Evolutionary conservation across 2,329 filamentous ascomycete genomes (phyloP).

Genomic region (Colletotrichum tabaci): DNA sequence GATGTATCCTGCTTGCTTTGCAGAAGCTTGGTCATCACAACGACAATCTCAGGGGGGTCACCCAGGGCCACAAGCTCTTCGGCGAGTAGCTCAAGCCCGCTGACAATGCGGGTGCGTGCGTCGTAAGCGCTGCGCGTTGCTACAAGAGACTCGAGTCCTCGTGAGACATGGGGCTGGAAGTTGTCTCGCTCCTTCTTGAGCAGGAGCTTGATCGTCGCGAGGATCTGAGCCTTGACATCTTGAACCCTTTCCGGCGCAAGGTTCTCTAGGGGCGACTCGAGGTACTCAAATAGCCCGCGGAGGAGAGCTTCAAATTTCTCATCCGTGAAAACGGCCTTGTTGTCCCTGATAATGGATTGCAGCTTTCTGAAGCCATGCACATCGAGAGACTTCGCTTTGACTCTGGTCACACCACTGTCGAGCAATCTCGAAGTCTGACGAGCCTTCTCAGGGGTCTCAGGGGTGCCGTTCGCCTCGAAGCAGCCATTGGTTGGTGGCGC

Average conservation of each 20-base stretch:
- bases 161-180: conserved; percentile 78
- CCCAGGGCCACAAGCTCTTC: conserved; percentile 79
- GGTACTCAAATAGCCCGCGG: conserved; percentile 78
- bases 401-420: conserved; percentile 81
- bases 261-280: conserved; percentile 72
- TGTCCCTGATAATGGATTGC: conserved; percentile 80
- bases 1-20: conserved; percentile 59
- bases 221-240: conserved; percentile 81
- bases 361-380: conserved; percentile 86
- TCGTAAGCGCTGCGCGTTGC: conserved; percentile 77
- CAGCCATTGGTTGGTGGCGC: conserved; percentile 43
- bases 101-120: conserved; percentile 78
- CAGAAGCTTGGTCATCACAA: conserved; percentile 67
- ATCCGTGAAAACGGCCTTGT: conserved; percentile 73
- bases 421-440: conserved; percentile 75
- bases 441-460: conserved; percentile 65
- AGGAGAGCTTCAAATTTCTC: conserved; percentile 80
- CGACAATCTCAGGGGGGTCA: conserved; percentile 72
- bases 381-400: conserved; percentile 80
- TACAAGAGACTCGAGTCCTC: conserved; percentile 77
- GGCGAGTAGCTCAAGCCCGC: conserved; percentile 80
- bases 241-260: conserved; percentile 75
- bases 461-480: conserved; percentile 38
- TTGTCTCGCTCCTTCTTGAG: conserved; percentile 76
- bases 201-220: conserved; percentile 81